Evolutionary conservation across 2,329 filamentous ascomycete genomes (phyloP), one percentile per base, ranked within the genome.

Genomic region (Neofusicoccum laricinum): DNA sequence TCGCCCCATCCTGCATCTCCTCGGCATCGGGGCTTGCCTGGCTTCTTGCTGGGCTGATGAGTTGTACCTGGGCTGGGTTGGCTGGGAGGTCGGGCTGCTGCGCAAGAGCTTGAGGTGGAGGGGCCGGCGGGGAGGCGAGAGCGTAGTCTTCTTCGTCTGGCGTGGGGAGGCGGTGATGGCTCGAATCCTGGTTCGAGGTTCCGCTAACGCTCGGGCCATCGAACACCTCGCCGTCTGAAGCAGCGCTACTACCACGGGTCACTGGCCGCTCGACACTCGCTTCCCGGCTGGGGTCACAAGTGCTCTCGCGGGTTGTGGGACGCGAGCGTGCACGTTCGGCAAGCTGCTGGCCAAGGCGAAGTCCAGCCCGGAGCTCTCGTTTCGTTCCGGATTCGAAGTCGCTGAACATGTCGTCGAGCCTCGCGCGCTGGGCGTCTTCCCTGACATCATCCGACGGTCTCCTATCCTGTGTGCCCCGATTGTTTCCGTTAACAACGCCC

Each of bases 321-420:
- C 68, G 65, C 34, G 68, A 65, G 30, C 72, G 67, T 12, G 55
- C 66, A 36, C 72, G 69, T 61, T 64, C 46, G 21, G 75, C 75
- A 53, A 79, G 69, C 51, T 76, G 75, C 63, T 78, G 73, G 30
- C 77, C 77, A 36, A 78, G 71, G 41, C 74, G 72, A 36, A 79
- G 68, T 36, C 75, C 74, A 57, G 76, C 73, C 46, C 74, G 76
- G 12, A 79, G 67, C 48, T 79, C 74, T 64, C 71, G 71, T 63
- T 74, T 71, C 7, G 76, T 77, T 4, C 75, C 73, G 58, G 76
- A 72, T 61, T 76, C 75, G 66, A 79, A 79, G 2, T 75, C 76
- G 36, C 72, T 71, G 67, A 79, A 79, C 1, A 77, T 67, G 53
- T 76, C 72, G 34, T 77, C 74, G 2, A 78, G 69, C 34, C 68